A percentile compares a stretch with the other conserved stretches of the same genome.
Evolutionary conservation across 257 asterid species (phyloP).

Genomic region (Rehmannia glutinosa): DNA sequence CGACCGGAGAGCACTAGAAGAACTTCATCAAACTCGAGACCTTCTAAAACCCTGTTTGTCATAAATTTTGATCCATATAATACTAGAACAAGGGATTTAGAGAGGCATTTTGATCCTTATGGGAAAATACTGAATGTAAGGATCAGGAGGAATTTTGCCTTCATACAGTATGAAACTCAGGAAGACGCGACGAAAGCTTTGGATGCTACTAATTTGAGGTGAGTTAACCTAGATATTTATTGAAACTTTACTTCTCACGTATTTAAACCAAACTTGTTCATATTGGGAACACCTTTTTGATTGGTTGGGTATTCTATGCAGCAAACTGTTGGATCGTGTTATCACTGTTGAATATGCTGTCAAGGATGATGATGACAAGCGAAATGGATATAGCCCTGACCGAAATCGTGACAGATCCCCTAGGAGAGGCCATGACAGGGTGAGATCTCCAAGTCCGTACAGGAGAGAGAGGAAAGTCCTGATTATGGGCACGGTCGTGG

Average conservation of each 20-base stretch:
- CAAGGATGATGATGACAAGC: slow-evolving; percentile 69
- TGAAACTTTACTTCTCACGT: background rate
- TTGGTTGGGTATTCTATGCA: slow-evolving; percentile 24
- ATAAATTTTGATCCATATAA: slow-evolving; percentile 73
- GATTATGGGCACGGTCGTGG: slow-evolving; percentile 59
- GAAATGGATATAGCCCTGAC: slow-evolving; percentile 58
- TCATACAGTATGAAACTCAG: slow-evolving; percentile 62
- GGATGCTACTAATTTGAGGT: slow-evolving; percentile 84
- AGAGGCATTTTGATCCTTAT: slow-evolving; percentile 72
- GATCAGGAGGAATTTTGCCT: slow-evolving; percentile 77
- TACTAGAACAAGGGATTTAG: slow-evolving; percentile 71
- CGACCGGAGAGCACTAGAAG: slow-evolving; percentile 47
- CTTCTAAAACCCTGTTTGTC: slow-evolving; percentile 74
- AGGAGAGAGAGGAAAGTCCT: slow-evolving; percentile 71
- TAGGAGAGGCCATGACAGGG: slow-evolving; percentile 54
- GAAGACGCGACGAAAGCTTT: slow-evolving; percentile 79
- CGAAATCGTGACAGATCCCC: slow-evolving; percentile 60
- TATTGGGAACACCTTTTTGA: background rate
- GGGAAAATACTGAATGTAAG: slow-evolving; percentile 71
- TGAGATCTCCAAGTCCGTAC: slow-evolving; percentile 56
- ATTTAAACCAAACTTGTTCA: background rate
- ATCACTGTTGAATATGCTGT: slow-evolving; percentile 75
- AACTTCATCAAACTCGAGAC: slow-evolving; percentile 45
- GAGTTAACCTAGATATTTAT: background rate
- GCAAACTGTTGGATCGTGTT: slow-evolving; percentile 71